phyloP scores from a whole-genome alignment of 345 rosid genomes.

The Eucalyptus melliodora region DNA sequence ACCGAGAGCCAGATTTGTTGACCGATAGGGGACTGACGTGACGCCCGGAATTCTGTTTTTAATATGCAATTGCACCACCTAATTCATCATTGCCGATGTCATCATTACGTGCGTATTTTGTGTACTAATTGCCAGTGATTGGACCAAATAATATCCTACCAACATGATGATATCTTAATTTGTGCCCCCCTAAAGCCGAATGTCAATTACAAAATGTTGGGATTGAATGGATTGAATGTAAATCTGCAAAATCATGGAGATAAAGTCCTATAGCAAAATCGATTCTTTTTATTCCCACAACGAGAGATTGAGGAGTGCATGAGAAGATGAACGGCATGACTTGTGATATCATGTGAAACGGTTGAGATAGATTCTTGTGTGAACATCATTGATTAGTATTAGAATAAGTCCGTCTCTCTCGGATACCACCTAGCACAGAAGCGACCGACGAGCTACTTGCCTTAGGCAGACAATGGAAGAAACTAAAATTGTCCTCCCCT shows the following conservation, averaged over 20 bases:
- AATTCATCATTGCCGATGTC: neutral
- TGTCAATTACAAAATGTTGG: neutral
- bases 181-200: neutral
- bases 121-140: neutral
- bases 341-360: accelerated
- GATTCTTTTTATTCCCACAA: neutral
- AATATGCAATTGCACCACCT: neutral
- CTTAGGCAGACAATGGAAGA: neutral
- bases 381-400: neutral
- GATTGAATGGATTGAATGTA: neutral
- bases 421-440: neutral
- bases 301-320: neutral
- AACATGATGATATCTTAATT: neutral
- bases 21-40: neutral
- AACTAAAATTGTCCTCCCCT: neutral
- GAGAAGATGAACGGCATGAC: neutral
- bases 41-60: neutral
- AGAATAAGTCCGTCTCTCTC: neutral
- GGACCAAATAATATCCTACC: neutral
- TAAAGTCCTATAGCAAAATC: neutral
- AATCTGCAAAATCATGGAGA: neutral
- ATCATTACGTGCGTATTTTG: neutral
- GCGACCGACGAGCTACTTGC: neutral
- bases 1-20: neutral
- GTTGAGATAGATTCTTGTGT: neutral